Evolutionary conservation across 768 basidiomycete genomes (phyloP).

Genomic region (Coprinopsis marcescibilis): DNA sequence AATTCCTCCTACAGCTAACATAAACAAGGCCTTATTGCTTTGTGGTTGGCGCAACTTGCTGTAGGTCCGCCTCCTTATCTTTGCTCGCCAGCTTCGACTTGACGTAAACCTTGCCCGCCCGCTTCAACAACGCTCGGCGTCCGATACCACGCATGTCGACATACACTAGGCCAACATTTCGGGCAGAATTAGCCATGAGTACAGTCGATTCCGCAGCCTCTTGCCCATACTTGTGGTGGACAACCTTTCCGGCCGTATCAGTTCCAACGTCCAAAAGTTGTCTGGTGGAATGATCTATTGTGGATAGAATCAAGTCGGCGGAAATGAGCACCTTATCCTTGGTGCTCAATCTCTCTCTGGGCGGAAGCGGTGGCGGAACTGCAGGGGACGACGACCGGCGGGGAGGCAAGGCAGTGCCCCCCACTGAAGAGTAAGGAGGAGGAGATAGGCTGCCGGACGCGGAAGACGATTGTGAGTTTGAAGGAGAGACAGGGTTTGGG

Average conservation of each 20-base stretch:
- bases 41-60: too few relatives aligned
- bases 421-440: slow-evolving; percentile 15
- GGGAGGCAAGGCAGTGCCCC: slow-evolving; percentile 23
- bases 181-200: slow-evolving; percentile 57
- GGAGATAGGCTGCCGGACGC: slow-evolving; percentile 8
- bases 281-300: slow-evolving; percentile 53
- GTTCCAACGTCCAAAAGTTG: slow-evolving; percentile 48
- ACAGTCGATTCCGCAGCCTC: slow-evolving; percentile 56
- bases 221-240: slow-evolving; percentile 58
- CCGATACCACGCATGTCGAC: slow-evolving; percentile 72
- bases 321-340: slow-evolving; percentile 51
- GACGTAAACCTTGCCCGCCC: slow-evolving; percentile 52
- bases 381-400: slow-evolving; percentile 25
- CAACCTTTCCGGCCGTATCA: slow-evolving; percentile 39
- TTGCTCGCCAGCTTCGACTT: slow-evolving; percentile 25
- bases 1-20: too few relatives aligned
- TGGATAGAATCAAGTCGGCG: slow-evolving; percentile 60
- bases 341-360: slow-evolving; percentile 20
- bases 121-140: slow-evolving; percentile 60
- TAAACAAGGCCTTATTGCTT: too few relatives aligned
- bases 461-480: slow-evolving; percentile 2
- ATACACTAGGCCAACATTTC: slow-evolving; percentile 72
- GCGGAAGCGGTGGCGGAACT: slow-evolving; percentile 32
- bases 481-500: slow-evolving; percentile 9
- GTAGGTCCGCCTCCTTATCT: too few relatives aligned